These are phyloP conservation scores for Arthrinium phaeospermum DNA, from an alignment of 2,329 filamentous ascomycete genomes.

Conservation along the genomic window DNA sequence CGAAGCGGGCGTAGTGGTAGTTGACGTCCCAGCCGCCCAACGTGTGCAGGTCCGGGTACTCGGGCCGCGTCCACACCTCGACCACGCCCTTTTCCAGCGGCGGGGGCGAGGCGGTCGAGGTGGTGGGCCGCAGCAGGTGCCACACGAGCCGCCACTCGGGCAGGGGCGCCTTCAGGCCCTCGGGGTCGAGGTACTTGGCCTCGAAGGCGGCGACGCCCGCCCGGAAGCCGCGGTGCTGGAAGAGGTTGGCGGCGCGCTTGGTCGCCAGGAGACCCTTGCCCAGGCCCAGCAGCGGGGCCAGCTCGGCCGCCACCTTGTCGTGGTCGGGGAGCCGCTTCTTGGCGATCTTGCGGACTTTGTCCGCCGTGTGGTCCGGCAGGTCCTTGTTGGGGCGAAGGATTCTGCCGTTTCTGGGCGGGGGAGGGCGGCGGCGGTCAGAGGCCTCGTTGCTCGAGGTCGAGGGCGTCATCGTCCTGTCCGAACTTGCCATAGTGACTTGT, in stretches of 20 bases:
- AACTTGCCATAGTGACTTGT: not conserved
- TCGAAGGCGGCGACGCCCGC: not conserved
- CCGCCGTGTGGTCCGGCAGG: not conserved
- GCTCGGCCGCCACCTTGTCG: conserved; percentile 1
- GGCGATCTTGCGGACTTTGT: not conserved
- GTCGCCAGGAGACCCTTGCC: not conserved
- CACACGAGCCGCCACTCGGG: not conserved
- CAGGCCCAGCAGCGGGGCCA: not conserved
- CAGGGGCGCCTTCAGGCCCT: not conserved
- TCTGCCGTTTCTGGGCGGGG: too few relatives aligned
- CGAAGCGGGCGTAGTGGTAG: conserved; percentile 14
- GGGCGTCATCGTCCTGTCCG: not conserved
- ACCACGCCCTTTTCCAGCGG: not conserved
- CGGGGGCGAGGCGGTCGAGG: too few relatives aligned
- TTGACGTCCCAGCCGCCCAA: conserved; percentile 14
- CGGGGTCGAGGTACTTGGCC: not conserved
- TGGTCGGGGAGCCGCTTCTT: not conserved
- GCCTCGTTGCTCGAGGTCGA: not conserved
- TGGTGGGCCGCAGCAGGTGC: not conserved
- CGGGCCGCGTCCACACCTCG: conserved; percentile 1
- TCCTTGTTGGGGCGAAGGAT: not conserved
- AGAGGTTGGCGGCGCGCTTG: not conserved
- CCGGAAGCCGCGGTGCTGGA: not conserved
- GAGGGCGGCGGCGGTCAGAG: not conserved
- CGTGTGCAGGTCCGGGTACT: not conserved